Evolutionary conservation across 139 green algal species (phyloP), one percentile per base, ranked within the genome.

Genomic region (Chlamydomonas asymmetrica): DNA sequence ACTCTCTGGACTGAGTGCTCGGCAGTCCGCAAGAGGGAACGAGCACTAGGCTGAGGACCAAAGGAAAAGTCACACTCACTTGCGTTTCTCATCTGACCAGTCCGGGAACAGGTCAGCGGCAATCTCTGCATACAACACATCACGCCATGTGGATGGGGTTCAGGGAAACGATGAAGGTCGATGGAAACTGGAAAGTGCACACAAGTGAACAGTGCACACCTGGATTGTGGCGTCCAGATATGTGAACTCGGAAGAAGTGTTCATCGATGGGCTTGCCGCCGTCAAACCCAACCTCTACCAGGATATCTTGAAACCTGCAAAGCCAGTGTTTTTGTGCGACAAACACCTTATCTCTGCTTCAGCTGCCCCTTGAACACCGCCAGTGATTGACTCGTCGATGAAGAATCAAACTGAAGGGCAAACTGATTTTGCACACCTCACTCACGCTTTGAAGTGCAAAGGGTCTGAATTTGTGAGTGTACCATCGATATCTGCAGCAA

Each of bases 101-200:
- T 87, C 78, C 0, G 92, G 92, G 63, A 92, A 96, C 39, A 96
- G 82, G 49, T 94, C 87, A 22, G 68, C 57, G 4, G 83, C 79
- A 37, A 96, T 94, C 37, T 93, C 86, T 8, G 82, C n/a, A n/a
- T n/a, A n/a, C n/a, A n/a, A n/a, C n/a, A n/a, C n/a, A n/a, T n/a
- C n/a, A n/a, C n/a, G n/a, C n/a, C n/a, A n/a, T n/a, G n/a, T n/a
- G n/a, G n/a, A n/a, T n/a, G n/a, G n/a, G 84, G 67, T 94, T 94
- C 73, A 90, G 80, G 83, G 65, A 57, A 57, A n/a, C 49, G 20
- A 57, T 57, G 49, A 57, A 22, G 20, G 20, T 41, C 60, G 16
- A 74, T 64, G 49, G 29, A 63, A 1, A 25, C n/a, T n/a, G n/a
- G n/a, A n/a, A n/a, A n/a, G n/a, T n/a, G n/a, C n/a, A 10, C 8